Conservation (phyloP, 176 grass and related monocot species). For the Alopecurus myosuroides region DNA sequence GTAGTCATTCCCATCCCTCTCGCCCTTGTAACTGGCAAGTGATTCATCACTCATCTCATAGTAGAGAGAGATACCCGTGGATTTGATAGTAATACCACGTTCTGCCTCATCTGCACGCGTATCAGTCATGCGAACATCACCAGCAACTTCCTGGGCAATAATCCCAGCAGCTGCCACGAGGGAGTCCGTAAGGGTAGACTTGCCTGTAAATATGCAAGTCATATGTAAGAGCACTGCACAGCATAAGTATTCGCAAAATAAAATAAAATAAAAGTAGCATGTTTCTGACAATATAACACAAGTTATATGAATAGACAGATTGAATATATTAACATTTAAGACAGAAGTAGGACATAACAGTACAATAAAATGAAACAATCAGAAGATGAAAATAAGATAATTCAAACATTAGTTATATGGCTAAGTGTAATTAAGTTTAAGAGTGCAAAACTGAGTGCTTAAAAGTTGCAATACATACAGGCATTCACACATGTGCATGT, state of each 20-base stretch:
- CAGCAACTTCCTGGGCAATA: constrained; percentile 77
- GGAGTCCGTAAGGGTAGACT: constrained; percentile 79
- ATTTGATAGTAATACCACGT: constrained; percentile 85
- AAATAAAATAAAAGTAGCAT: neutral
- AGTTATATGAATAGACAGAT: neutral
- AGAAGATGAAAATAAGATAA: neutral
- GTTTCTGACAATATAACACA: neutral
- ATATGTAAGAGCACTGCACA: neutral
- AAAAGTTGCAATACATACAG: neutral
- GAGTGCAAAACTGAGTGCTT: neutral
- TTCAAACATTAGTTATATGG: neutral
- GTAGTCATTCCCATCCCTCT: constrained; percentile 51
- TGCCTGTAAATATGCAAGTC: constrained; percentile 39
- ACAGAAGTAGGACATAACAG: neutral
- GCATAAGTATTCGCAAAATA: neutral
- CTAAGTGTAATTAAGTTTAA: neutral
- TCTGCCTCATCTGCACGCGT: constrained; percentile 78
- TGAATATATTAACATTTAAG: neutral
- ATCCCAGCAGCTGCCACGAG: constrained; percentile 85
- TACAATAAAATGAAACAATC: neutral
- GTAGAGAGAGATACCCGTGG: constrained; percentile 73
- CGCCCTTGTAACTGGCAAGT: constrained; percentile 55
- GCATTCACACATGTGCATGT: neutral
- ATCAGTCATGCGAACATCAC: constrained; percentile 84
- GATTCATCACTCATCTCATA: constrained; percentile 72